A percentile compares a stretch with the other conserved stretches of the same genome.
Conservation (phyloP, 805 yeast genomes). For the Yamadazyma ubonensis region DNA sequence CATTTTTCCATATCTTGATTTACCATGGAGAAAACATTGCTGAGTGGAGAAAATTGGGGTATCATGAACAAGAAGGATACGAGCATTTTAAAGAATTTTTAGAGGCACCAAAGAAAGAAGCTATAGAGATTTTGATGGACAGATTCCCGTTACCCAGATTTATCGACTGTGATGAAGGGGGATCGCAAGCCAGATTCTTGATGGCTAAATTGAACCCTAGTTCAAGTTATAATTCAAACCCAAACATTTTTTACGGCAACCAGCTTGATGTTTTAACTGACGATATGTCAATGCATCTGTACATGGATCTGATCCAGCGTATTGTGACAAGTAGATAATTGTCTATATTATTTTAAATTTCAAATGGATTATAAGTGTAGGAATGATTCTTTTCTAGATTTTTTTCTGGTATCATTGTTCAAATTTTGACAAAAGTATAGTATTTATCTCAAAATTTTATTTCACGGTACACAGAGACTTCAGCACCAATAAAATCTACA, state of each 20-base stretch:
- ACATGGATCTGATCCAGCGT: slow-evolving; percentile 85
- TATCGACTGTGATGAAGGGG: slow-evolving; percentile 97
- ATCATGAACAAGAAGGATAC: slow-evolving; percentile 88
- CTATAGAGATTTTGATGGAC: slow-evolving; percentile 85
- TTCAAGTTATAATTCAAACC: slow-evolving; percentile 57
- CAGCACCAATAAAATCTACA: background rate
- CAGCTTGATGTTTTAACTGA: slow-evolving; percentile 78
- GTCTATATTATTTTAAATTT: no score
- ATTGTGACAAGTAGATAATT: slow-evolving; percentile 13
- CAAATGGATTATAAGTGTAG: no score
- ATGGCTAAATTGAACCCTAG: slow-evolving; percentile 94
- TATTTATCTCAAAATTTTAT: no score
- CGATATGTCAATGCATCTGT: slow-evolving; percentile 91
- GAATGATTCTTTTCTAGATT: no score
- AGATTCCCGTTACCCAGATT: slow-evolving; percentile 98
- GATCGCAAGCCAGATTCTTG: slow-evolving; percentile 96
- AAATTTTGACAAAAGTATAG: no score
- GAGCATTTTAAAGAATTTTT: slow-evolving; percentile 82
- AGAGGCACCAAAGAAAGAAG: slow-evolving; percentile 88
- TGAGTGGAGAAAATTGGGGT: slow-evolving; percentile 93
- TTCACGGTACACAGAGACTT: background rate
- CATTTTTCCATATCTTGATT: slow-evolving; percentile 93
- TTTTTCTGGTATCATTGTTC: no score
- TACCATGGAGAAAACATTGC: slow-evolving; percentile 95
- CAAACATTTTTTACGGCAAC: slow-evolving; percentile 15